Evolutionary conservation across 1,284 basidiomycete genomes (phyloP).

Genomic region (Ustilago vetiveriae): DNA sequence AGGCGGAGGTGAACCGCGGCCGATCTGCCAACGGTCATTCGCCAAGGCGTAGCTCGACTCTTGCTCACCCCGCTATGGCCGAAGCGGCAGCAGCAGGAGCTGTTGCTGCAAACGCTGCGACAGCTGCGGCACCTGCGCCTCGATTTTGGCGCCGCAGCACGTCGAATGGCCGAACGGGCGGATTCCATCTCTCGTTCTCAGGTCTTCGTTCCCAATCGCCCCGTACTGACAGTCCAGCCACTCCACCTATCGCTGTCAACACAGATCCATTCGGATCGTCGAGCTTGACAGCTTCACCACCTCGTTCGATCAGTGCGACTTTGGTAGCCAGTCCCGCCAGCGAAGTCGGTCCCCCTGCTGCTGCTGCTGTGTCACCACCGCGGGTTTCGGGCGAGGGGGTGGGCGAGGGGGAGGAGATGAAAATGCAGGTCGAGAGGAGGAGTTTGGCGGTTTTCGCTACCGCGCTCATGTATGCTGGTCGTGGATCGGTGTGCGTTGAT

Average conservation of each 20-base stretch:
- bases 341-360: no score
- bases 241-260: conserved; percentile 6
- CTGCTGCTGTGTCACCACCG: no score
- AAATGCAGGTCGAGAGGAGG: conserved; percentile 9
- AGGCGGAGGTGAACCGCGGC: conserved; percentile 5
- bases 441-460: conserved; percentile 30
- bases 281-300: not conserved
- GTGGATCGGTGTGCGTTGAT: conserved; percentile 27
- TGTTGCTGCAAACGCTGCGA: not conserved
- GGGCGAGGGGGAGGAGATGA: conserved; percentile 4
- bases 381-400: no score
- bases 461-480: conserved; percentile 29
- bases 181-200: conserved; percentile 45
- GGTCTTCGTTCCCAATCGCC: conserved; percentile 33
- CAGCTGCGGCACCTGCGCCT: conserved; percentile 9
- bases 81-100: conserved; percentile 9
- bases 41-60: conserved; percentile 29
- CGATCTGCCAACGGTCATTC: conserved; percentile 17
- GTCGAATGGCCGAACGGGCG: conserved; percentile 24
- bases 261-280: conserved; percentile 1
- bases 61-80: conserved; percentile 25
- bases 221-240: conserved; percentile 2
- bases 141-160: conserved; percentile 45
- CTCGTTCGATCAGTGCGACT: not conserved
- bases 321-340: conserved; percentile 1